These are phyloP conservation scores for Typha latifolia DNA, from an alignment of 176 grass and related monocot species.

Conservation along the genomic window DNA sequence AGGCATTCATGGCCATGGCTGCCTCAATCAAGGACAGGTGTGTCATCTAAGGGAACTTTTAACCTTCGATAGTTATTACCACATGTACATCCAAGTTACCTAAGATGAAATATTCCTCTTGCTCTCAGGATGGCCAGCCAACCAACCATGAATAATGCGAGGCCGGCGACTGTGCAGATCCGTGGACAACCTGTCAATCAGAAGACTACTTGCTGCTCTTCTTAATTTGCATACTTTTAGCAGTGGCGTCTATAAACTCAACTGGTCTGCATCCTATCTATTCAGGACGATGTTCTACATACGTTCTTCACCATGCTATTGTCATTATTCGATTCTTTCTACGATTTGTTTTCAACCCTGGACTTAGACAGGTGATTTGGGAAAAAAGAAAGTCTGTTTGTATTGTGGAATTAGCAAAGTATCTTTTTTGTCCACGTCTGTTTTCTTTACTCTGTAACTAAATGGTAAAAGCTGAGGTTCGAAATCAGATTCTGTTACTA, in stretches of 20 bases:
- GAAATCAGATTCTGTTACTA: no score
- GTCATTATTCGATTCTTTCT: no score
- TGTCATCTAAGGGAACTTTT: background rate
- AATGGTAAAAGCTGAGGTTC: no score
- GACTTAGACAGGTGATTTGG: no score
- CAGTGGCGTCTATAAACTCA: constrained; percentile 2
- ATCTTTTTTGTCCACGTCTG: no score
- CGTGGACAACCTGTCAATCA: constrained; percentile 49
- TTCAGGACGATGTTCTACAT: background rate
- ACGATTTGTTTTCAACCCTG: no score
- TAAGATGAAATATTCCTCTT: background rate
- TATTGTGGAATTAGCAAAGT: no score
- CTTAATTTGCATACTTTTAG: constrained; percentile 15
- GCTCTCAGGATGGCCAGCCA: constrained; percentile 61
- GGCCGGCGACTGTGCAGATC: constrained; percentile 44
- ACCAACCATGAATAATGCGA: constrained; percentile 28
- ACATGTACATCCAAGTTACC: background rate
- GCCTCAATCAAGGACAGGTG: constrained; percentile 54
- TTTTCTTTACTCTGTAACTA: no score
- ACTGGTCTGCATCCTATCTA: background rate
- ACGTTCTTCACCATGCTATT: no score
- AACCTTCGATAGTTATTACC: background rate
- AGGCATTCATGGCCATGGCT: constrained; percentile 73
- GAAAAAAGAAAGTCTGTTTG: no score
- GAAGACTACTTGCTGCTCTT: constrained; percentile 50